A percentile compares a stretch with the other conserved stretches of the same genome.
phyloP scores from a whole-genome alignment of 1,284 basidiomycete species.

The Singerocomus rubriflavus region DNA sequence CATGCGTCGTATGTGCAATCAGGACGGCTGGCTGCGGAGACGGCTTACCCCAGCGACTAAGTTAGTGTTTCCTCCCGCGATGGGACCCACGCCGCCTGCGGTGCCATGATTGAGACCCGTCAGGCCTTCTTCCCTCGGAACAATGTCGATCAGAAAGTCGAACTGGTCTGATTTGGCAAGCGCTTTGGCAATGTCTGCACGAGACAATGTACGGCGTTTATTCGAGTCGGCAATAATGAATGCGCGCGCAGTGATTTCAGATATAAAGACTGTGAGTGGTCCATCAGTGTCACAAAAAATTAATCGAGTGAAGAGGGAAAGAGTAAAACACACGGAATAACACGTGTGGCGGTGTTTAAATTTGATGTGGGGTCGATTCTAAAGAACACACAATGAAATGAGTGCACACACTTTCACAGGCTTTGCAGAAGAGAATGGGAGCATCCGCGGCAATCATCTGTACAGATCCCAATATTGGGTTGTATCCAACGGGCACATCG shows the following conservation, averaged over 20 bases:
- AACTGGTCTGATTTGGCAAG: constrained; percentile 89
- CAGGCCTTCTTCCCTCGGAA: constrained; percentile 72
- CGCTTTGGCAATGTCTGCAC: constrained; percentile 88
- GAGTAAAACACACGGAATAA: neutral
- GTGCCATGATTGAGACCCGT: constrained; percentile 20
- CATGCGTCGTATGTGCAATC: neutral
- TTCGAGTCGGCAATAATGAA: constrained; percentile 93
- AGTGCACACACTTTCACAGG: constrained; percentile 80
- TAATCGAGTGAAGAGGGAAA: neutral
- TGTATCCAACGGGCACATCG: neutral
- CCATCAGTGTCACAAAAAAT: constrained; percentile 1
- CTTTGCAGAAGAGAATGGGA: constrained; percentile 92
- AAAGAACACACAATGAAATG: neutral
- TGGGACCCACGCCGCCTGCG: neutral
- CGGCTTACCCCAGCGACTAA: constrained; percentile 25
- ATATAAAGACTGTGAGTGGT: constrained; percentile 75
- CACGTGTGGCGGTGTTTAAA: constrained; percentile 2
- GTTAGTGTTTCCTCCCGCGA: constrained; percentile 16
- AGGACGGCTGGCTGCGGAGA: neutral
- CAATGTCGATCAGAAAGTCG: constrained; percentile 90
- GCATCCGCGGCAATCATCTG: constrained; percentile 97
- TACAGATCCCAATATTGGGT: constrained; percentile 1
- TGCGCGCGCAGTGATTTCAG: constrained; percentile 89
- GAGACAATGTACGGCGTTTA: constrained; percentile 87
- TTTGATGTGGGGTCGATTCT: neutral